Evolutionary conservation across 768 basidiomycete genomes (phyloP), one percentile per base, ranked within the genome.

Genomic region (Pholiota molesta): DNA sequence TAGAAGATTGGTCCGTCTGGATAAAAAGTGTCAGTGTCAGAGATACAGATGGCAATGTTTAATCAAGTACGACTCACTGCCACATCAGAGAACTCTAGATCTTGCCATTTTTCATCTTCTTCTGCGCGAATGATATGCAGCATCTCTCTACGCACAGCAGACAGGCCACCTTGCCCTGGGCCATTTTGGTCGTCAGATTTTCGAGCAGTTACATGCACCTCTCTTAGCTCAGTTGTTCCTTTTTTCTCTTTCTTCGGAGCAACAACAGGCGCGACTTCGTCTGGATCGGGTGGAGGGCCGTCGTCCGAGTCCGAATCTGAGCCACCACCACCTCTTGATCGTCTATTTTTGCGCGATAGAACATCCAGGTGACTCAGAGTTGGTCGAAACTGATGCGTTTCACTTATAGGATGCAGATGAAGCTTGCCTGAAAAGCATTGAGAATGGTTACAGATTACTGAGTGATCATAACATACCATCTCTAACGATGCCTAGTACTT

Each of bases 361-460:
- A 85, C 74, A 71, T 95, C 94, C 63, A 95, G 79, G 75, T 95
- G 92, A 17, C 90, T 91, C 66, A 94, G 74, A 2, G 90, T 89
- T 9, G 93, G 93, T 49, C 92, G 87, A 65, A 95, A 81, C 72
- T 95, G 94, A 69, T 94, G 90, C 0, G 85, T 89, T 75, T 92
- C 85, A 63, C 76, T 83, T 69, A 95, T 84, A 40, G 92, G 91
- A 70, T 94, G 88, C 16, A 95, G 79, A 73, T 94, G 86, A 49
- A 95, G 77, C 62, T 82, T 83, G 37, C 89, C 92, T 91, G 61
- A 17, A 35, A 45, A 33, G 47, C 23, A 8, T 52, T 47, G 55
- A 61, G 53, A 63, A 33, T 61, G 33, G 44, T 21, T 39, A 56
- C 52, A 23, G 1, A 40, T 10, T 29, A 14, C 2, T 23, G 23